phyloP scores from a whole-genome alignment of 2,329 filamentous ascomycete genomes.

The Helotiales sp. region DNA sequence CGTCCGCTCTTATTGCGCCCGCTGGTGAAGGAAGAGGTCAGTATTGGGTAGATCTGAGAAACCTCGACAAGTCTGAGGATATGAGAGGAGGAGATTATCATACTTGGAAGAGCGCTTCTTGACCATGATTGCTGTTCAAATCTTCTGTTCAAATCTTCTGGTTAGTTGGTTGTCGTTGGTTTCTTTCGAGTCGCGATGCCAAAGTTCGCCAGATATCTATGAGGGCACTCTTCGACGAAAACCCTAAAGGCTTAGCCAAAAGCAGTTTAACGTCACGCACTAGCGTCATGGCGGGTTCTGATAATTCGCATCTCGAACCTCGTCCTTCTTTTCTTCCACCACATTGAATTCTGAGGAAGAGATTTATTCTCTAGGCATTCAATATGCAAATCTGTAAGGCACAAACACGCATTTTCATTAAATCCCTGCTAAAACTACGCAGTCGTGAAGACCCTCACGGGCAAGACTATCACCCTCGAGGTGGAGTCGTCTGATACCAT shows the following conservation, averaged over 20 bases:
- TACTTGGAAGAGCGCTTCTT: slow-evolving; percentile 73
- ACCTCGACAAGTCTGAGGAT: neutral
- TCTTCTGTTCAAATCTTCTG: neutral
- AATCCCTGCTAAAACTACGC: no score
- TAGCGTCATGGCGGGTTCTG: no score
- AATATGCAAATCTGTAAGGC: no score
- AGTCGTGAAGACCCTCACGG: slow-evolving; percentile 77
- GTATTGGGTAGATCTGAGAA: neutral
- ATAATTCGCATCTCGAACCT: no score
- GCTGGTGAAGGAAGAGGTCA: no score
- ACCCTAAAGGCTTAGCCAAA: neutral
- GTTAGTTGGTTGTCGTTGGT: neutral
- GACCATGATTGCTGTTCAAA: slow-evolving; percentile 58
- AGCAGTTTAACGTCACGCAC: neutral
- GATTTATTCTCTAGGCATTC: no score
- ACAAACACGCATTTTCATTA: no score
- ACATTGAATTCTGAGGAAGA: no score
- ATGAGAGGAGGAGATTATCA: slow-evolving; percentile 33
- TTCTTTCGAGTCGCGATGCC: neutral
- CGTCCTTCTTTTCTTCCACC: no score
- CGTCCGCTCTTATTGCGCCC: slow-evolving; percentile 99
- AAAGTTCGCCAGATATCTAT: neutral
- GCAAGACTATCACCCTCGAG: slow-evolving; percentile 99
- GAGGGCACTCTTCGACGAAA: neutral
- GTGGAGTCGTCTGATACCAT: slow-evolving; percentile 99